Evolutionary conservation across 2,329 filamentous ascomycete species (phyloP).

Genomic region (Cadophora malorum): DNA sequence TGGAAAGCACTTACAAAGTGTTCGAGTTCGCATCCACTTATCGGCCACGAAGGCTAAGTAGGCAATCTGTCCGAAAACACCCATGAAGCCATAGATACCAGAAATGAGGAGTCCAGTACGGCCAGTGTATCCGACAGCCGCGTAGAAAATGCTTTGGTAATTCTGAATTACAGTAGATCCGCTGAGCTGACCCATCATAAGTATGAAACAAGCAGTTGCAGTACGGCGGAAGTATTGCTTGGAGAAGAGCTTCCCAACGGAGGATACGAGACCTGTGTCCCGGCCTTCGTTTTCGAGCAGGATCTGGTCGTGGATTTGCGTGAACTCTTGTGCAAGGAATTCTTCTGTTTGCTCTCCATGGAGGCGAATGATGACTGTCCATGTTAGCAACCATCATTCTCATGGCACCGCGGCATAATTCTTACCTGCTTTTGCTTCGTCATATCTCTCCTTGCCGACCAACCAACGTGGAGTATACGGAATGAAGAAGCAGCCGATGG

Average conservation of each 20-base stretch:
- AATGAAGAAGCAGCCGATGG: slow-evolving; percentile 20
- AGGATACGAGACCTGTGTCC: slow-evolving; percentile 32
- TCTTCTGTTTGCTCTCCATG: slow-evolving; percentile 38
- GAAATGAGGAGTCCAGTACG: slow-evolving; percentile 46
- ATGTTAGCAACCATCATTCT: neutral
- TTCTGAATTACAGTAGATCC: slow-evolving; percentile 49
- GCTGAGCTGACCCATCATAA: slow-evolving; percentile 46
- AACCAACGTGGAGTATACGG: slow-evolving; percentile 34
- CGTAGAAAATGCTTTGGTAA: slow-evolving; percentile 48
- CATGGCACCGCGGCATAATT: neutral
- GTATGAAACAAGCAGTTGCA: slow-evolving; percentile 45
- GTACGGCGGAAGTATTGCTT: slow-evolving; percentile 44
- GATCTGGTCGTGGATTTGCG: slow-evolving; percentile 45
- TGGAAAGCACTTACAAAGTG: slow-evolving; percentile 42
- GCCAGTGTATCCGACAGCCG: slow-evolving; percentile 45
- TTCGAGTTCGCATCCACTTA: slow-evolving; percentile 45
- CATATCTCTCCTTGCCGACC: slow-evolving; percentile 18
- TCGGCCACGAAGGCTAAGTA: slow-evolving; percentile 46
- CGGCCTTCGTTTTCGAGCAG: slow-evolving; percentile 39
- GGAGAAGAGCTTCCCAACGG: slow-evolving; percentile 39
- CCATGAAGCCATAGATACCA: slow-evolving; percentile 49
- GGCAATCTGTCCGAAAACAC: slow-evolving; percentile 46
- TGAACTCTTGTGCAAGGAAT: slow-evolving; percentile 40
- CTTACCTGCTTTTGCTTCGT: slow-evolving; percentile 12
- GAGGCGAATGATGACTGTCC: slow-evolving; percentile 31